Conservation (phyloP, 1,284 basidiomycete species). For the Moniliophthora roreri region DNA sequence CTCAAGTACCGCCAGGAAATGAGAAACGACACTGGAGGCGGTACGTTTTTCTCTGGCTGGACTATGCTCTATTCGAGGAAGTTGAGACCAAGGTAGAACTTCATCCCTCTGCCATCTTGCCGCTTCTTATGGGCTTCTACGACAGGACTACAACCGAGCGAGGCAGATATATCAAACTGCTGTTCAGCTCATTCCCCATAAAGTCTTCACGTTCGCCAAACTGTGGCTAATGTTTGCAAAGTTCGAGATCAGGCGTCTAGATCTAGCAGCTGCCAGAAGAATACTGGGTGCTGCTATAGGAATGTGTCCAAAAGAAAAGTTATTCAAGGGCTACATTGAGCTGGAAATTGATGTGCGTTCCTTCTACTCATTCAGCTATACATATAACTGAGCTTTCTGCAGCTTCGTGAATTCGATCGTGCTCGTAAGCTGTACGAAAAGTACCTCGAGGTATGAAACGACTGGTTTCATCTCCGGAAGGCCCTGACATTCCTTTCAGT, state of each 20-base stretch:
- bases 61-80: constrained; percentile 98
- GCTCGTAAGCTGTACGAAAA: constrained; percentile 93
- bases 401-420: constrained; percentile 94
- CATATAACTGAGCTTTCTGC: constrained; percentile 13
- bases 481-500: constrained; percentile 42
- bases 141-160: constrained; percentile 78
- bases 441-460: constrained; percentile 74
- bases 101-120: constrained; percentile 6
- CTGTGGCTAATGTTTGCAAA: constrained; percentile 89
- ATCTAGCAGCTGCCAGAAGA: constrained; percentile 86
- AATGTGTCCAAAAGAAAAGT: constrained; percentile 92
- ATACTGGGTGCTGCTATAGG: constrained; percentile 91
- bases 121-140: constrained; percentile 6
- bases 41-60: constrained; percentile 96
- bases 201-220: constrained; percentile 97
- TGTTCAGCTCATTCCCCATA: constrained; percentile 89
- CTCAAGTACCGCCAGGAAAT: constrained; percentile 87
- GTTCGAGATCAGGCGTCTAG: constrained; percentile 88
- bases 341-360: constrained; percentile 80
- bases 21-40: constrained; percentile 94
- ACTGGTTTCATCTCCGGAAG: constrained; percentile 7
- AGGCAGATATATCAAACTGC: constrained; percentile 94
- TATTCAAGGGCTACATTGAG: constrained; percentile 95
- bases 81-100: constrained; percentile 80
- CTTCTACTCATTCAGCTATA: not conserved